Percentiles rank a stretch among this genome's conserved stretches.
These are phyloP conservation scores for Wakefieldia striispora DNA, from an alignment of 768 basidiomycete species.

Conservation along the genomic window DNA sequence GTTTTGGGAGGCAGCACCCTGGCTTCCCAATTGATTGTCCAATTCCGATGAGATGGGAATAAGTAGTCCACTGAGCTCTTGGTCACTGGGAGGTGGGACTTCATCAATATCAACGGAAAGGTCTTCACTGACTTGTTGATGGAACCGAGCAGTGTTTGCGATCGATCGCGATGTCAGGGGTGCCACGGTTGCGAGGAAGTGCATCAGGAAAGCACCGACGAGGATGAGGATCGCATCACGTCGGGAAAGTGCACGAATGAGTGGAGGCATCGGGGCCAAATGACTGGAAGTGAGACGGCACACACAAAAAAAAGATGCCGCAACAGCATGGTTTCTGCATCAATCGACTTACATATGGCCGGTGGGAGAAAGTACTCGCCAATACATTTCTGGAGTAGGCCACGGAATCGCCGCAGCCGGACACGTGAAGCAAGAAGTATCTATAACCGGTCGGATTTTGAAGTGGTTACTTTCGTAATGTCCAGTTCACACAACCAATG, in stretches of 20 bases:
- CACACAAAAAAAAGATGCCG: too few relatives aligned
- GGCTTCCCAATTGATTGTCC: neutral
- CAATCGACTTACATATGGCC: neutral
- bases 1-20: neutral
- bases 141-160: slow-evolving; percentile 27
- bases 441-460: too few relatives aligned
- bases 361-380: neutral
- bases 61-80: slow-evolving; percentile 3
- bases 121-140: slow-evolving; percentile 6
- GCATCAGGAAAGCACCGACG: slow-evolving; percentile 55
- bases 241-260: slow-evolving; percentile 45
- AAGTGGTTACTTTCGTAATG: too few relatives aligned
- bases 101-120: neutral
- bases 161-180: slow-evolving; percentile 33
- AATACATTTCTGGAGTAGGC: neutral
- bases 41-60: neutral
- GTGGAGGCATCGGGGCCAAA: slow-evolving; percentile 29
- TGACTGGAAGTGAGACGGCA: neutral
- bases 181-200: slow-evolving; percentile 45
- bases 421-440: neutral
- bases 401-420: neutral
- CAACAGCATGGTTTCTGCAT: too few relatives aligned
- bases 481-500: too few relatives aligned
- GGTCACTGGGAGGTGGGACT: neutral
- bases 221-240: slow-evolving; percentile 61